Conservation (phyloP, 441 rosid species). For the Mallotus japonicus region DNA sequence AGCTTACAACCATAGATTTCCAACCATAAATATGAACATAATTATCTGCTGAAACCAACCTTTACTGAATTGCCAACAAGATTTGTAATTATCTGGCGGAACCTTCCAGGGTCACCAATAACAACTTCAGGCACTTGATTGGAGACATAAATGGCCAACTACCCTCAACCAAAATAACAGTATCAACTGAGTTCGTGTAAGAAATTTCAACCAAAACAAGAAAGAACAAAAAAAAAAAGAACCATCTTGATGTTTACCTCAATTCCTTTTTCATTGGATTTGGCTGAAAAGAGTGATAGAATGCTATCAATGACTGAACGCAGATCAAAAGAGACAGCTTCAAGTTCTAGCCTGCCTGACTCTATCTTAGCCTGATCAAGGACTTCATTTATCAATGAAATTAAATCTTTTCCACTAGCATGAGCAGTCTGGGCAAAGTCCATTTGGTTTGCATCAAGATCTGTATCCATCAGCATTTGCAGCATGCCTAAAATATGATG, state of each 20-base stretch:
- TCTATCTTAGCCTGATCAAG: slow-evolving; percentile 99
- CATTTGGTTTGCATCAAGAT: slow-evolving; percentile 70
- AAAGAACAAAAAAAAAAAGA: not conserved
- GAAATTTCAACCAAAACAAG: slow-evolving; percentile 1
- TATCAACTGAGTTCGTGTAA: slow-evolving; percentile 28
- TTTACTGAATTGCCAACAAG: slow-evolving; percentile 94
- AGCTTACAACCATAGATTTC: slow-evolving; percentile 4
- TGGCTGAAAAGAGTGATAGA: slow-evolving; percentile 70
- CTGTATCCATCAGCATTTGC: slow-evolving; percentile 88
- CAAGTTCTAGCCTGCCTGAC: slow-evolving; percentile 92
- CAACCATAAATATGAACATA: not conserved
- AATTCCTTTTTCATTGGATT: slow-evolving; percentile 68
- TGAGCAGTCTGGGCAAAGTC: slow-evolving; percentile 91
- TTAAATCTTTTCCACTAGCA: slow-evolving; percentile 80
- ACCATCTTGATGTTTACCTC: slow-evolving; percentile 52
- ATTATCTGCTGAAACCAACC: slow-evolving; percentile 41
- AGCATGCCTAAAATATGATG: slow-evolving; percentile 70
- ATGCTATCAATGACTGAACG: slow-evolving; percentile 71
- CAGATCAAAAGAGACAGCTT: slow-evolving; percentile 80
- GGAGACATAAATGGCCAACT: slow-evolving; percentile 90
- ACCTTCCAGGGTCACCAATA: slow-evolving; percentile 82
- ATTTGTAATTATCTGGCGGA: slow-evolving; percentile 87
- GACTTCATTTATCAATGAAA: slow-evolving; percentile 78
- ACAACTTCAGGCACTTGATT: slow-evolving; percentile 73
- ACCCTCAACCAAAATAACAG: slow-evolving; percentile 34